Evolutionary conservation across 768 basidiomycete species (phyloP), one percentile per base, ranked within the genome.

Genomic region (Amanita muscaria): DNA sequence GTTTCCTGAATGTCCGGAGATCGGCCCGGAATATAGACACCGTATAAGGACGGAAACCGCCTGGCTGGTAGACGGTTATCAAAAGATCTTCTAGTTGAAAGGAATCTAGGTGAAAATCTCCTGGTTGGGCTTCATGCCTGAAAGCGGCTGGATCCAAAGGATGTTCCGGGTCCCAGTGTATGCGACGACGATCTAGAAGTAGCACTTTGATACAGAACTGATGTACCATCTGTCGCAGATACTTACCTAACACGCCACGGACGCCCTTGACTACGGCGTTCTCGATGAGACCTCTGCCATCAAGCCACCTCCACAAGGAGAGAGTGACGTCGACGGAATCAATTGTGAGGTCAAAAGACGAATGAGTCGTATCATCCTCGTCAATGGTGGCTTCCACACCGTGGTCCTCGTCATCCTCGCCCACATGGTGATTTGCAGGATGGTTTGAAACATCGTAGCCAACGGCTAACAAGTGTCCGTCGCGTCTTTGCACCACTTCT

Each of bases 301-400:
- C 91, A 44, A 97, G 68, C 96, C 96, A 99, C 44, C 83, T 73
- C 64, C 82, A 77, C 5, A 99, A 67, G 24, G 90, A 94, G 11
- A 99, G 68, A 0, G 89, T 91, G 12, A 99, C 93, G 51, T 98
- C 96, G 39, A 99, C 85, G 19, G 91, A 89, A 56, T 96, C 94
- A 12, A 99, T 78, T 50, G 79, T 89, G 49, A 99, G 62, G 60
- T 98, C 93, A 53, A 94, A 97, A 76, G 88, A 84, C 5, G 92
- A 83, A 62, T 83, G 86, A 59, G 90, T 88, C 40, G 58, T 55
- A 49, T 86, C 77, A 23, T 39, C 36, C 47, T 83, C 77, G 14
- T 76, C 69, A 5, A 65, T 52, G 27, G 65, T 52, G 42, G 49
- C 50, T 10, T 42, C 23, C 0, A 46, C 35, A 23, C 64, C 64